Base-by-base conservation (phyloP, 1,284 basidiomycete species). In the Ganoderma lingzhi region DNA sequence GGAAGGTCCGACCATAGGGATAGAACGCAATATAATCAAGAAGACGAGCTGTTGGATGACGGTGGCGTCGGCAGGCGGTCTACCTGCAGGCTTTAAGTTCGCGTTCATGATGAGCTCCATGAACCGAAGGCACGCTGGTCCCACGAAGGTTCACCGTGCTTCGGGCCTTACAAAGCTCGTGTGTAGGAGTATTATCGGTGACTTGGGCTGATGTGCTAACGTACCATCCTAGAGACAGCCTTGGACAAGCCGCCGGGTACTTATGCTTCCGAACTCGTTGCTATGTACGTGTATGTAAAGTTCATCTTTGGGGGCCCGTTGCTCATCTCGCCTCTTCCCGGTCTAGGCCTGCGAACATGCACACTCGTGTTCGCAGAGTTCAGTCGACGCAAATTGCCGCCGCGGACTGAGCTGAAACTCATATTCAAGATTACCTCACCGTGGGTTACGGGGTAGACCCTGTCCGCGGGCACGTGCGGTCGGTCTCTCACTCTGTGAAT, bases 251-350 rank as follows among this genome's bases (percentile, higher is more conserved):
- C 64, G 39, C 35, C 28, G 23, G 41, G 39, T 41, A 42, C 32
- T 39, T 10, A 19, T 30, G 39, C 32, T 53, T n/a, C 41, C 55
- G 44, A 63, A 19, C 39, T 41, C 45, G 65, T 72, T 68, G 71
- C 71, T 68, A 70, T 66, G 71, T 42, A 61, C 37, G 66, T 65
- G 70, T 66, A 62, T 68, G 68, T 64, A 68, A 70, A 51, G 66
- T 66, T 68, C 61, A 64, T 70, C 66, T 70, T 68, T 66, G 66
- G 64, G 71, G 71, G 59, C n/a, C 37, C 59, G 35, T 59, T 39
- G 56, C 56, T 59, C 35, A 59, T 9, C 30, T 37, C 53, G 28
- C 67, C 58, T 69, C 59, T 66, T 9, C 48, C 32, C 35, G 62
- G 62, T n/a, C 62, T 53, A 63, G 62, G 35, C 62, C 9, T 45